Conservation (phyloP, 768 basidiomycete species). For the Phlebiopsis gigantea region DNA sequence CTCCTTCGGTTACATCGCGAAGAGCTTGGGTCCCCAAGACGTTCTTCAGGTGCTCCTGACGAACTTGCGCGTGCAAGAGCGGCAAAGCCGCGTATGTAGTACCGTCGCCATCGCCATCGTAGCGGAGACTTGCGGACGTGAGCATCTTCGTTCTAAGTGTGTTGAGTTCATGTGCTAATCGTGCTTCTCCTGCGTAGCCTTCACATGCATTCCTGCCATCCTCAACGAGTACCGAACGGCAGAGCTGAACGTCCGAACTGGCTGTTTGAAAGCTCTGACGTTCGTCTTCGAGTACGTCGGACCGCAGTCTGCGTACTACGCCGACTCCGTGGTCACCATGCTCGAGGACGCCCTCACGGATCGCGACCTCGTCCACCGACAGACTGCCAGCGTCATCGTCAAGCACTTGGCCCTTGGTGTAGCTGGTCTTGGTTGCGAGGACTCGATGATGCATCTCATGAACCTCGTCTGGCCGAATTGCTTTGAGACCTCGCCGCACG, state of each 20-base stretch:
- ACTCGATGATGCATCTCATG: constrained; percentile 96
- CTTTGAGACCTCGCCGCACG: constrained; percentile 97
- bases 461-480: constrained; percentile 99
- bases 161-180: background rate
- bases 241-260: constrained; percentile 97
- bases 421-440: constrained; percentile 95
- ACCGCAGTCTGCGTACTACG: constrained; percentile 93
- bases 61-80: constrained; percentile 96
- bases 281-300: constrained; percentile 99
- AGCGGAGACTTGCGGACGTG: constrained; percentile 84
- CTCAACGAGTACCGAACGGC: constrained; percentile 98
- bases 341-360: constrained; percentile 98
- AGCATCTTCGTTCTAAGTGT: constrained; percentile 16
- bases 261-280: constrained; percentile 95
- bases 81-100: constrained; percentile 96
- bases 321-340: constrained; percentile 95
- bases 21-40: constrained; percentile 98
- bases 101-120: constrained; percentile 98
- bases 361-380: constrained; percentile 95
- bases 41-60: constrained; percentile 93
- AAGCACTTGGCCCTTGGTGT: constrained; percentile 97
- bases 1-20: constrained; percentile 99
- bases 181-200: constrained; percentile 46
- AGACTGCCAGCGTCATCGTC: constrained; percentile 97
- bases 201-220: constrained; percentile 98